phyloP scores from a whole-genome alignment of 768 basidiomycete species.

The Hysterangium stoloniferum region DNA sequence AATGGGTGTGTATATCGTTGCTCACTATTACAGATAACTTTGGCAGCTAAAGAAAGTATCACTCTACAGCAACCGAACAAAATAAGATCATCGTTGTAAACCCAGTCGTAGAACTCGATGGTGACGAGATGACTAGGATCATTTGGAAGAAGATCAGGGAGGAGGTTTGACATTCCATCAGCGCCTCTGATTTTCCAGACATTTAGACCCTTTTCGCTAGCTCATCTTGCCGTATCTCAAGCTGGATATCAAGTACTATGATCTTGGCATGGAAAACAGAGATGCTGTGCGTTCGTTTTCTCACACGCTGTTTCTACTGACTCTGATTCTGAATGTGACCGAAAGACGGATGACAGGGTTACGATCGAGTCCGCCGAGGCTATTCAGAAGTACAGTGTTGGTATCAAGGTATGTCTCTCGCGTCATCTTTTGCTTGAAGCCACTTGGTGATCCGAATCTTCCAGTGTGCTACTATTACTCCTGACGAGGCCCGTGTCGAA shows the following conservation, averaged over 20 bases:
- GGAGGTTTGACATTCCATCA: slow-evolving; percentile 49
- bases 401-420: slow-evolving; percentile 55
- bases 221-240: slow-evolving; percentile 93
- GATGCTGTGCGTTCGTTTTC: slow-evolving; percentile 49
- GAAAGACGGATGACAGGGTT: slow-evolving; percentile 85
- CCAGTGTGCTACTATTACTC: slow-evolving; percentile 93
- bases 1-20: slow-evolving; percentile 2
- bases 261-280: slow-evolving; percentile 90
- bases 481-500: slow-evolving; percentile 91
- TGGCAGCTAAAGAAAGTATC: too few relatives aligned
- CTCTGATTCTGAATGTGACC: too few relatives aligned
- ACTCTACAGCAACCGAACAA: slow-evolving; percentile 7
- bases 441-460: neutral
- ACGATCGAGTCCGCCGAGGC: slow-evolving; percentile 93
- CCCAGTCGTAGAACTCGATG: slow-evolving; percentile 91
- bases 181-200: neutral
- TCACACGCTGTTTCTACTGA: neutral
- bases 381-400: slow-evolving; percentile 89
- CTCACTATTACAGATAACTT: neutral
- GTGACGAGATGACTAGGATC: slow-evolving; percentile 98
- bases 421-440: neutral
- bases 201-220: slow-evolving; percentile 29
- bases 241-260: slow-evolving; percentile 97
- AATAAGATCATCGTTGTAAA: slow-evolving; percentile 74
- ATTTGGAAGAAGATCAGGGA: slow-evolving; percentile 98